Evolutionary conservation across 2,329 filamentous ascomycete genomes (phyloP).

Genomic region (Periconia digitata): DNA sequence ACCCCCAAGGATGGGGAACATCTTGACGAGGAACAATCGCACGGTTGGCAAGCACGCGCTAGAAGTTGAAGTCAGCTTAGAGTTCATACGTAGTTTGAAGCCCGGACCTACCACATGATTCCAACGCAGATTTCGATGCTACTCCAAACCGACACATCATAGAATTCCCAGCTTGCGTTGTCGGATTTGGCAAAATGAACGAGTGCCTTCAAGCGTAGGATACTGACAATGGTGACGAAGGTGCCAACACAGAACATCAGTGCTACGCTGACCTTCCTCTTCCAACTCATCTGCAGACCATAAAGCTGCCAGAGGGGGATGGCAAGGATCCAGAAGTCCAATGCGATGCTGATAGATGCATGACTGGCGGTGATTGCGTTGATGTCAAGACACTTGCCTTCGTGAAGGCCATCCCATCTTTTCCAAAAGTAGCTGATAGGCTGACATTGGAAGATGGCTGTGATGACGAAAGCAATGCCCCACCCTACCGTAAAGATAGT

Average conservation of each 20-base stretch:
- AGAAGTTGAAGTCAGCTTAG: slow-evolving; percentile 13
- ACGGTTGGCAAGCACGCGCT: slow-evolving; percentile 45
- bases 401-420: slow-evolving; percentile 26
- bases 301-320: slow-evolving; percentile 36
- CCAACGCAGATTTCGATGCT: slow-evolving; percentile 47
- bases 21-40: slow-evolving; percentile 39
- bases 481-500: slow-evolving; percentile 20
- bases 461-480: slow-evolving; percentile 19
- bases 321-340: slow-evolving; percentile 28
- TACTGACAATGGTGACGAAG: slow-evolving; percentile 46
- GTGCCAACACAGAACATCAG: slow-evolving; percentile 42
- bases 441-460: slow-evolving; percentile 27
- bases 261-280: slow-evolving; percentile 39
- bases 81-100: slow-evolving; percentile 8
- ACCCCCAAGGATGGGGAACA: slow-evolving; percentile 41
- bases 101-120: slow-evolving; percentile 30
- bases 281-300: slow-evolving; percentile 27
- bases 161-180: slow-evolving; percentile 45
- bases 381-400: slow-evolving; percentile 35
- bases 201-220: slow-evolving; percentile 44
- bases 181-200: slow-evolving; percentile 44
- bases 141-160: slow-evolving; percentile 45
- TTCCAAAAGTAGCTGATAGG: slow-evolving; percentile 35
- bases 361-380: slow-evolving; percentile 31
- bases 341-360: slow-evolving; percentile 31